Evolutionary conservation across 129 eudicot genomes (phyloP), one percentile per base, ranked within the genome.

Genomic region (Chrysanthemum seticuspe): DNA sequence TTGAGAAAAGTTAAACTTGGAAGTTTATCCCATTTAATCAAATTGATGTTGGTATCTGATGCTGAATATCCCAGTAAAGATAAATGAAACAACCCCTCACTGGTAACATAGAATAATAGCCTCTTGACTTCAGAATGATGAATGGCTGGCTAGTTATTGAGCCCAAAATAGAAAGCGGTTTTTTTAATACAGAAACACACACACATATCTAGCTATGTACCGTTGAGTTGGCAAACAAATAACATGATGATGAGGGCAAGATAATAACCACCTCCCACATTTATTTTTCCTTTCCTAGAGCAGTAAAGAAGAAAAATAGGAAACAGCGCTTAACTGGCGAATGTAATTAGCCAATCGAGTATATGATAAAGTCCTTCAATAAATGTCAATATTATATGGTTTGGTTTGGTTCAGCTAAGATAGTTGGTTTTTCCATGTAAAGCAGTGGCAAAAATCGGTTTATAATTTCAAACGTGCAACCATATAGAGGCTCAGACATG

Each of bases 361-460:
- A 8, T 68, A 36, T 18, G 50, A 11, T 14, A 66, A 56, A 47
- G 13, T 57, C 65, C 36, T 10, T 6, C 10, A 16, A 34, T 54
- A 70, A 54, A 27, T 31, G 9, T 18, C 5, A 50, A 21, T 51
- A 50, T 2, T 48, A 48, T 13, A 36, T 62, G 21, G 1, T 34
- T 67, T 36, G 23, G 34, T 54, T 54, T 31, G 16, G 45, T 53
- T 54, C 70, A 45, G 36, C 74, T 2, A 14, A 25, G 29, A 51
- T 5, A 11, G 31, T 15, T 52, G 50, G 72, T 13, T 49, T 47
- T 31, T 47, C 34, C 21, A 10, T 67, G 23, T 48, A 23, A 12
- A 50, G 23, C 62, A 51, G n/a, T 31, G 16, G 27, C 52, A 36
- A 65, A 45, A 69, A 13, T 68, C 62, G 29, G 62, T 69, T 67